Percentiles rank a stretch among this genome's conserved stretches.
These are phyloP conservation scores for Aspergillus neoniger DNA, from an alignment of 2,329 filamentous ascomycete genomes.

Conservation along the genomic window DNA sequence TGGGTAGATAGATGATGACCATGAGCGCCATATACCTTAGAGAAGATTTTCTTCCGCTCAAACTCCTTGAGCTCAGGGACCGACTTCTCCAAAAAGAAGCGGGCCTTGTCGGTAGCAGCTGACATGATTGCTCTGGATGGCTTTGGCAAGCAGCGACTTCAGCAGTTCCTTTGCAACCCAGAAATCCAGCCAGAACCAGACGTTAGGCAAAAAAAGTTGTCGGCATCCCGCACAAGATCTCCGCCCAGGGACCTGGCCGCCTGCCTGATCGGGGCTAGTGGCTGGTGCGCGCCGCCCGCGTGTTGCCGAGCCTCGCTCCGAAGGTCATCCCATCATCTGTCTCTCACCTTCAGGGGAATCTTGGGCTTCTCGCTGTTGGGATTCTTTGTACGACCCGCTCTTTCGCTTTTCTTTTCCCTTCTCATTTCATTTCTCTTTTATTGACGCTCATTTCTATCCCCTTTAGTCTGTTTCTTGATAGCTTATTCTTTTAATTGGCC, in stretches of 20 bases:
- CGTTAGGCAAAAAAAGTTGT: slow-evolving; percentile 31
- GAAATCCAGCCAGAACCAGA: neutral
- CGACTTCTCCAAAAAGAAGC: slow-evolving; percentile 89
- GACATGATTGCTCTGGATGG: slow-evolving; percentile 60
- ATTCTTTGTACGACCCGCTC: slow-evolving; percentile 19
- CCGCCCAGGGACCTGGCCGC: slow-evolving; percentile 22
- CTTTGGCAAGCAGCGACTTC: slow-evolving; percentile 8
- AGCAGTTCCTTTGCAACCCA: neutral
- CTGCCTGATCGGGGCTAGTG: slow-evolving; percentile 24
- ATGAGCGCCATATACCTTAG: slow-evolving; percentile 57
- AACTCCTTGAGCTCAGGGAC: slow-evolving; percentile 91
- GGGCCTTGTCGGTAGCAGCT: slow-evolving; percentile 85
- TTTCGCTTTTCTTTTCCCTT: slow-evolving; percentile 28
- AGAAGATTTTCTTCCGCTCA: slow-evolving; percentile 89
- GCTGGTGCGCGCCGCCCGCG: slow-evolving; percentile 11
- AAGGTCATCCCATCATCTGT: slow-evolving; percentile 20
- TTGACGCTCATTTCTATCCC: slow-evolving; percentile 27
- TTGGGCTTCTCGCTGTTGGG: slow-evolving; percentile 21
- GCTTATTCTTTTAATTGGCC: slow-evolving; percentile 17
- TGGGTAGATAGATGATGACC: neutral
- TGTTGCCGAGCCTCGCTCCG: slow-evolving; percentile 22
- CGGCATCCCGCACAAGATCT: slow-evolving; percentile 34
- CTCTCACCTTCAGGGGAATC: slow-evolving; percentile 32
- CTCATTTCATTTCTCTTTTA: slow-evolving; percentile 21
- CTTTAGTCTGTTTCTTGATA: slow-evolving; percentile 21